Conservation (phyloP, 257 asterid genomes). For the Euphrasia confusa region DNA sequence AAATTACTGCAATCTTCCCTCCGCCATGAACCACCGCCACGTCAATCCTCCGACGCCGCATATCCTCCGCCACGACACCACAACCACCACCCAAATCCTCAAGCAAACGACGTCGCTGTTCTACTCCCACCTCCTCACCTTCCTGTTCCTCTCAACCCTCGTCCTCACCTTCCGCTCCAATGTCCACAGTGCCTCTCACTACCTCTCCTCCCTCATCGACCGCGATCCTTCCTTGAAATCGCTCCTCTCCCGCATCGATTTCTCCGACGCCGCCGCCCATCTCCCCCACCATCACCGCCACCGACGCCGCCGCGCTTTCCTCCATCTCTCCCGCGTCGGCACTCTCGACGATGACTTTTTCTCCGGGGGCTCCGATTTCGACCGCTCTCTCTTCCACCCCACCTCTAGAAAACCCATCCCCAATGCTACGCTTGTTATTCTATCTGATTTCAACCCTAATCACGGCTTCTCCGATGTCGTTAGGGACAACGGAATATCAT, state of each 20-base stretch:
- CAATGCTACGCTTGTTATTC: conserved; percentile 35
- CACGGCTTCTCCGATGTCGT: conserved; percentile 35
- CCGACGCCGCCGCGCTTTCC: conserved; percentile 58
- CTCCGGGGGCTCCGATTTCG: conserved; percentile 59
- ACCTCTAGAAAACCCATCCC: conserved; percentile 27
- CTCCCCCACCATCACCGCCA: conserved; percentile 34
- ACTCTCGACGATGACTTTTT: conserved; percentile 64
- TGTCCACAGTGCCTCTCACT: conserved; percentile 46
- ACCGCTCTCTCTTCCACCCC: conserved; percentile 51
- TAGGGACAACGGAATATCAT: conserved; percentile 34
- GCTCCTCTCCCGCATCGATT: conserved; percentile 53
- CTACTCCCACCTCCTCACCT: conserved; percentile 39
- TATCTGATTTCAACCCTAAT: conserved; percentile 33
- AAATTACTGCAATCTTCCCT: conserved; percentile 3
- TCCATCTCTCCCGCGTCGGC: conserved; percentile 61
- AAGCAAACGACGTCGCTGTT: conserved; percentile 36
- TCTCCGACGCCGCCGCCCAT: conserved; percentile 24
- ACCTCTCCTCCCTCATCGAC: conserved; percentile 54
- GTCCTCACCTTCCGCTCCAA: conserved; percentile 58
- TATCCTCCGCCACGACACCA: conserved; percentile 33
- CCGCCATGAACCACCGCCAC: conserved; percentile 29
- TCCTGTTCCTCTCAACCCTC: conserved; percentile 44
- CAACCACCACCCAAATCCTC: conserved; percentile 44
- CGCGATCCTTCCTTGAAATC: conserved; percentile 52
- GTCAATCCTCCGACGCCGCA: conserved; percentile 20